Base-by-base conservation (phyloP, 2,329 filamentous ascomycete species). In the Mariannaea elegans region DNA sequence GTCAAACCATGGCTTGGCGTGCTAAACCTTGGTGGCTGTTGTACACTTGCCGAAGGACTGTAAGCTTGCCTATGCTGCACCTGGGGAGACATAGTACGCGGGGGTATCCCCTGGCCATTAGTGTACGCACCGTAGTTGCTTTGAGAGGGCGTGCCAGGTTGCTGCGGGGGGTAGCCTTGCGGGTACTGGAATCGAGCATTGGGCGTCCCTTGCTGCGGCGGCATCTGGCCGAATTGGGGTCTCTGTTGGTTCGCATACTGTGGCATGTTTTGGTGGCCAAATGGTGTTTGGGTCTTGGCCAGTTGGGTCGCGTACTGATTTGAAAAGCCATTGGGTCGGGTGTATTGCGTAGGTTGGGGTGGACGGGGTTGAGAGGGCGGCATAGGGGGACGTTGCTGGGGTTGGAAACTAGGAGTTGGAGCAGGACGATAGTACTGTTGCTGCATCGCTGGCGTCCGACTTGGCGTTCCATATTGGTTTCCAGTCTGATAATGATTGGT, bases 201-300 rank as follows among this genome's bases (percentile, higher is more conserved):
- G 2, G 79, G 78, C 9, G 77, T 79, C 23, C 75, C 78, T 27
- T 78, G 74, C 57, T 78, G 80, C 21, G 72, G 66, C 60, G 76
- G 75, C 64, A 77, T 80, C 65, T 77, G 77, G 3, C 69, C 68
- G 39, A 78, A 79, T 55, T 80, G 80, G 23, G 79, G 76, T 52
- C 82, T 78, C 61, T 75, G 79, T 62, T 82, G 83, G 39, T 74
- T 78, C 29, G 77, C 77, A 60, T 80, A 85, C 44, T 83, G 78
- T 9, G 77, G 41, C 41, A 44, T 44, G 41, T 27, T 44, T 6
- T 82, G 78, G 57, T 86, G 83, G 10, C 81, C 80, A 57, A 84
- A 86, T 0, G 81, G 79, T 7, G 80, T 80, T 57, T 83, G 81
- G 10, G 80, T 76, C 68, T 87, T 87, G 47, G 78, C 80, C 50